Evolutionary conservation across 2,329 filamentous ascomycete genomes (phyloP).

Genomic region (Whalleya microplaca): DNA sequence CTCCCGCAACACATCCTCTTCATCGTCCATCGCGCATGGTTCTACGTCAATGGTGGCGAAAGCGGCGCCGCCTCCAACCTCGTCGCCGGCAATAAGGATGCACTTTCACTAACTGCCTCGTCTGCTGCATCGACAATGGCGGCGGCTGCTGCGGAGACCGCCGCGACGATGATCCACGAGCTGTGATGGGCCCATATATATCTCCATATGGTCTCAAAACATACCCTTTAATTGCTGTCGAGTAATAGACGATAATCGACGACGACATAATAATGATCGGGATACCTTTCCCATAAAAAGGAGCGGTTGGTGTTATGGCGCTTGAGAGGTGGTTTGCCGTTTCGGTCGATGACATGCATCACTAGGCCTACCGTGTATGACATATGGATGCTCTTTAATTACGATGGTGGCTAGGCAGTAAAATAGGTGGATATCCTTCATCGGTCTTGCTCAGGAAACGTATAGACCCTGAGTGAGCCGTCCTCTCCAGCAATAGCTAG

Average conservation of each 20-base stretch:
- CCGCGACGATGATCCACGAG: constrained; percentile 41
- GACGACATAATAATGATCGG: constrained; percentile 27
- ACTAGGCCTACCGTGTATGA: constrained; percentile 1
- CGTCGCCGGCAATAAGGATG: constrained; percentile 47
- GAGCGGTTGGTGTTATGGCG: constrained; percentile 14
- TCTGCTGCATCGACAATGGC: constrained; percentile 31
- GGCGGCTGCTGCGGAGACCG: constrained; percentile 33
- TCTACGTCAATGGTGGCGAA: constrained; percentile 89
- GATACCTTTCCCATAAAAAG: constrained; percentile 4
- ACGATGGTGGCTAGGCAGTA: constrained; percentile 3
- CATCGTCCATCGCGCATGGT: constrained; percentile 84
- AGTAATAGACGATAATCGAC: constrained; percentile 9
- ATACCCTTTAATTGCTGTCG: neutral
- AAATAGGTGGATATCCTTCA: constrained; percentile 9
- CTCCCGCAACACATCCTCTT: constrained; percentile 88
- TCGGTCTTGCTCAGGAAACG: constrained; percentile 37
- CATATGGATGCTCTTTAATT: neutral
- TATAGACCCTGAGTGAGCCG: constrained; percentile 62
- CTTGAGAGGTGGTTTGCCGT: constrained; percentile 16
- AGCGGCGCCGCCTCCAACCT: constrained; percentile 37
- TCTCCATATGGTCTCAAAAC: neutral
- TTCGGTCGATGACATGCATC: constrained; percentile 19
- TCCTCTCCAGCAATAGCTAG: constrained; percentile 64
- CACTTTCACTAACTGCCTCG: constrained; percentile 45
- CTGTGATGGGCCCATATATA: constrained; percentile 33